Base-by-base conservation (phyloP, 176 grass and related monocot species). In the Triticum turgidum region DNA sequence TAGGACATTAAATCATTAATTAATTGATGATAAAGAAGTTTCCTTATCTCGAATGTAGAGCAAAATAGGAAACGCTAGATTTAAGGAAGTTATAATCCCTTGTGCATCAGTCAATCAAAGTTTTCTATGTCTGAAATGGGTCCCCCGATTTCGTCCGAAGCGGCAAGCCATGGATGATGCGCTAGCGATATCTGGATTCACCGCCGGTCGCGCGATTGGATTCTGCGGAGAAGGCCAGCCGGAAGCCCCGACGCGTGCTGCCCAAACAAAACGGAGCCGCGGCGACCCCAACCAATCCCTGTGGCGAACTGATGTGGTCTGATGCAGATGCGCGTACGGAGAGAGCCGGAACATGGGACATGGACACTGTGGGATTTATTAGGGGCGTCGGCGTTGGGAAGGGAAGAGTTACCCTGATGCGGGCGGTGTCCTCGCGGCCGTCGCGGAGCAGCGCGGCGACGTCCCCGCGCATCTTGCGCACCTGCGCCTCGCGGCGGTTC, bases 381-480 rank as follows among this genome's bases (percentile, higher is more conserved):
- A 42, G 41, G 44, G 47, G 47, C 47, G 47, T 51, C 0, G 45
- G 45, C 0, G 14, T 2, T 6, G 45, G 45, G 51, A 14, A 49
- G 14, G 4, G 1, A 52, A 1, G 1, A 89, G 90, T n/a, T 44
- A 97, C 95, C 79, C 95, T 76, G 92, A 97, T 97, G 24, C 95
- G 88, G 1, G 95, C 92, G 27, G 93, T 97, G 76, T 97, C 95
- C 17, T 94, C 92, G 63, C 89, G 89, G 22, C 87, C 84, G 56
- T 90, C 89, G 77, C 90, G 86, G 82, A 97, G 92, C 79, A 97
- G 90, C 75, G 80, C 83, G 79, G 95, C 87, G 83, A 97, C 61
- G 83, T 97, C 92, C 65, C 90, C 90, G 54, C 90, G 84, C 95
- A 97, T 97, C 88, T 93, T 91, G 38, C 88, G 86, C 76, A 97